These are phyloP conservation scores for Colletotrichum chlorophyti DNA, from an alignment of 2,329 filamentous ascomycete genomes.

Conservation along the genomic window DNA sequence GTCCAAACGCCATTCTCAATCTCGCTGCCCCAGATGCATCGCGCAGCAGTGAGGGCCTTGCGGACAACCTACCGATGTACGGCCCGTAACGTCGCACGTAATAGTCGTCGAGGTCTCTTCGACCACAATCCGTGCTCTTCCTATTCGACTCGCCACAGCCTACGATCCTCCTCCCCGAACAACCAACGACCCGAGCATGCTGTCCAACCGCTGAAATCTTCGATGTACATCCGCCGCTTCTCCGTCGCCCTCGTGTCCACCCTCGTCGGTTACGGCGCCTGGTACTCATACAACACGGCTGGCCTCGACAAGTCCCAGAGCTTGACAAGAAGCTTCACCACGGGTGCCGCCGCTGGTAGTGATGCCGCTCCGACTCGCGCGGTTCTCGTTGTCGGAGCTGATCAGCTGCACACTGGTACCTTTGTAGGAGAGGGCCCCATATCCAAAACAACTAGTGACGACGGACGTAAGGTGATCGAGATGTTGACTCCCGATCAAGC, in stretches of 20 bases:
- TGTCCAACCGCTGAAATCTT: slow-evolving; percentile 64
- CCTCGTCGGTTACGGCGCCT: slow-evolving; percentile 78
- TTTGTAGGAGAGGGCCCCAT: slow-evolving; percentile 87
- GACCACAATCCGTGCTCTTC: slow-evolving; percentile 29
- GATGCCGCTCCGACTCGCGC: slow-evolving; percentile 61
- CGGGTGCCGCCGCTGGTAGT: slow-evolving; percentile 39
- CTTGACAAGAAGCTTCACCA: slow-evolving; percentile 50
- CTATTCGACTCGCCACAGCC: slow-evolving; percentile 30
- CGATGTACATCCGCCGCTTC: slow-evolving; percentile 78
- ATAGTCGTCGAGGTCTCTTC: slow-evolving; percentile 50
- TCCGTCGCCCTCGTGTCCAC: slow-evolving; percentile 72
- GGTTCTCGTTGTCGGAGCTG: slow-evolving; percentile 87
- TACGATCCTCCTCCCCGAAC: slow-evolving; percentile 29
- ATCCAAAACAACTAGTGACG: slow-evolving; percentile 85
- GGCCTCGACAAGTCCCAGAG: slow-evolving; percentile 41
- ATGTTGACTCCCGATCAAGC: slow-evolving; percentile 97
- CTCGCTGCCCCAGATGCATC: slow-evolving; percentile 68
- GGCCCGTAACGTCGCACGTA: slow-evolving; percentile 65
- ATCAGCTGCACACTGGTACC: slow-evolving; percentile 87
- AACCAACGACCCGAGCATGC: slow-evolving; percentile 40
- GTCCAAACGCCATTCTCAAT: slow-evolving; percentile 19
- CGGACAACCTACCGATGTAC: slow-evolving; percentile 72
- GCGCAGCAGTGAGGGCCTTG: slow-evolving; percentile 71
- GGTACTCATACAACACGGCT: slow-evolving; percentile 70
- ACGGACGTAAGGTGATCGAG: slow-evolving; percentile 85